Percentiles rank a stretch among this genome's conserved stretches.
These are phyloP conservation scores for Diaporthe nobilis DNA, from an alignment of 2,329 filamentous ascomycete species.

Conservation along the genomic window DNA sequence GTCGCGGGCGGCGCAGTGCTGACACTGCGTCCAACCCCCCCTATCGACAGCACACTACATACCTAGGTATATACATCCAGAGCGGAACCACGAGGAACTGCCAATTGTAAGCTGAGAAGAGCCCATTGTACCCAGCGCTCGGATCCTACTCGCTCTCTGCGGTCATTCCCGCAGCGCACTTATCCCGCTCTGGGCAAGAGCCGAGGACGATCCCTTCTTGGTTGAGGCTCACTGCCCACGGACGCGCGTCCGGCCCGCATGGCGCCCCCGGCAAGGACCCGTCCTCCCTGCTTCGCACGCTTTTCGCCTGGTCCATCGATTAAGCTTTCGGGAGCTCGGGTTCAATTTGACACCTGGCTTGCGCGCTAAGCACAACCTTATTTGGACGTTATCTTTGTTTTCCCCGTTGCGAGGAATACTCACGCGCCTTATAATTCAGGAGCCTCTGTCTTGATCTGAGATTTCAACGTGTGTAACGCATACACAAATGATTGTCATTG, in stretches of 20 bases:
- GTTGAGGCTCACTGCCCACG: not conserved
- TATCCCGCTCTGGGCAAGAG: not conserved
- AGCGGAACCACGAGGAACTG: not conserved
- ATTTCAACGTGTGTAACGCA: not conserved
- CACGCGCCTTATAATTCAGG: not conserved
- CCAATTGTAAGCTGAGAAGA: not conserved
- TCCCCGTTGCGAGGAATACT: not conserved
- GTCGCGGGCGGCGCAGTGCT: not conserved
- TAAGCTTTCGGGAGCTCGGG: conserved; percentile 23
- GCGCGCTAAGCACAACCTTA: conserved; percentile 9
- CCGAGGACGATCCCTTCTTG: not conserved
- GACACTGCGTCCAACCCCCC: not conserved
- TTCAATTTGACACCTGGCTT: not conserved
- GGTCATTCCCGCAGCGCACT: not conserved
- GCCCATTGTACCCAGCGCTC: not conserved
- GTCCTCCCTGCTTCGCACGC: not conserved
- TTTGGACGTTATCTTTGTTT: conserved; percentile 5
- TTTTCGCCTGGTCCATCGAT: not conserved
- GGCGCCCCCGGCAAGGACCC: not conserved
- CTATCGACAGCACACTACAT: not conserved
- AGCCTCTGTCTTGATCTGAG: not conserved
- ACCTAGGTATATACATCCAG: not conserved
- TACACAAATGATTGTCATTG: not conserved
- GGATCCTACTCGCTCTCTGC: conserved; percentile 11
- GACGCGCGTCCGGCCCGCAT: conserved; percentile 16